Percentiles rank a stretch among this genome's conserved stretches.
These are phyloP conservation scores for Taiwanofungus camphoratus DNA, from an alignment of 1,284 basidiomycete species.

Conservation along the genomic window DNA sequence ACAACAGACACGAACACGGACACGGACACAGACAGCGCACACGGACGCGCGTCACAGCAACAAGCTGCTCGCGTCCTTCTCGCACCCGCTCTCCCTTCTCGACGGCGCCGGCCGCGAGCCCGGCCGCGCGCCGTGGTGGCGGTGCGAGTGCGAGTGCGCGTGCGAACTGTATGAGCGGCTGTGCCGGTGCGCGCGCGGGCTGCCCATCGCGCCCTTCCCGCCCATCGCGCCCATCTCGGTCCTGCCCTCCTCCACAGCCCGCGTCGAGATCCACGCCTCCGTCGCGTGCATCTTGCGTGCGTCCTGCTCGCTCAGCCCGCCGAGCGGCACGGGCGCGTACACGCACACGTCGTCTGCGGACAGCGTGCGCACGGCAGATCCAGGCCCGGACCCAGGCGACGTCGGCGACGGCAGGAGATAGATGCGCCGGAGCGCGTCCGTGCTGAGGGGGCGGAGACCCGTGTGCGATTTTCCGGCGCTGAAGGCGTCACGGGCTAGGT, in stretches of 20 bases:
- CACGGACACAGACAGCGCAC: too few species aligned
- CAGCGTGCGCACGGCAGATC: constrained; percentile 9
- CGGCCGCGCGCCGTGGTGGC: constrained; percentile 24
- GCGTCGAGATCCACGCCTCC: constrained; percentile 55
- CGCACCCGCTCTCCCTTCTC: too few species aligned
- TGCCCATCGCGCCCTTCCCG: constrained; percentile 11
- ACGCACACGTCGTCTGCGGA: constrained; percentile 34
- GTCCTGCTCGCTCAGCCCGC: constrained; percentile 44
- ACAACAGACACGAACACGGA: too few species aligned
- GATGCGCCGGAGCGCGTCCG: constrained; percentile 41
- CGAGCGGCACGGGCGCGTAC: constrained; percentile 64
- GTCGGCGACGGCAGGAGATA: constrained; percentile 45
- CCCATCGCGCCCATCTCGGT: too few species aligned
- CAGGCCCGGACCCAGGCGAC: constrained; percentile 12
- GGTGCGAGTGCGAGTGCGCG: constrained; percentile 17
- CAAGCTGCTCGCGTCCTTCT: too few species aligned
- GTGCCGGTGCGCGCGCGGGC: constrained; percentile 16
- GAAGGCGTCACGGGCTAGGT: constrained; percentile 37
- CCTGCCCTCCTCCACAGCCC: constrained; percentile 5
- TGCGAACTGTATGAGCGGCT: constrained; percentile 14
- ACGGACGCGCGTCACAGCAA: too few species aligned
- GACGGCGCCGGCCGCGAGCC: constrained; percentile 2
- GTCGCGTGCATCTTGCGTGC: constrained; percentile 51
- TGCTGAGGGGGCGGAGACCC: constrained; percentile 24
- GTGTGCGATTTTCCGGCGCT: constrained; percentile 18